Percentiles rank a stretch among this genome's conserved stretches.
Evolutionary conservation across 2,329 filamentous ascomycete species (phyloP).

Genomic region (Hymenoscyphus scutula): DNA sequence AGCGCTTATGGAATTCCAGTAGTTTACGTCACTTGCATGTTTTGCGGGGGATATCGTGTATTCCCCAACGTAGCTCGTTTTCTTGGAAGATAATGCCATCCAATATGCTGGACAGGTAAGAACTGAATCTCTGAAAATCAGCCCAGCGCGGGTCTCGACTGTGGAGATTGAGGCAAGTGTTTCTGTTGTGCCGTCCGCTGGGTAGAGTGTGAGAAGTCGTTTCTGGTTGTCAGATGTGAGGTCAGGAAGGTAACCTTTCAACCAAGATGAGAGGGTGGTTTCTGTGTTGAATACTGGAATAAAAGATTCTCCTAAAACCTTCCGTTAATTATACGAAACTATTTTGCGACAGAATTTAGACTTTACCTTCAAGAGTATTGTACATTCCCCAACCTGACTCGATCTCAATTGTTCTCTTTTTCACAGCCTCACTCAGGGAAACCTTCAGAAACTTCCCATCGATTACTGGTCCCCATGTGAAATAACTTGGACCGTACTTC

Average conservation of each 20-base stretch:
- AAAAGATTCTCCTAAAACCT: slow-evolving; percentile 49
- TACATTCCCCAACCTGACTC: slow-evolving; percentile 54
- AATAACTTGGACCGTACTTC: slow-evolving; percentile 54
- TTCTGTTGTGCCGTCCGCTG: slow-evolving; percentile 43
- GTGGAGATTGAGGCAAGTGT: slow-evolving; percentile 47
- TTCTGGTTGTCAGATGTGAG: slow-evolving; percentile 43
- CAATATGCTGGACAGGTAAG: slow-evolving; percentile 60
- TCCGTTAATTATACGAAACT: not conserved
- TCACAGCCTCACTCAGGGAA: slow-evolving; percentile 45
- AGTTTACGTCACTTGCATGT: slow-evolving; percentile 55
- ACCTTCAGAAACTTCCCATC: slow-evolving; percentile 52
- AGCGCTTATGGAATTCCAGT: slow-evolving; percentile 56
- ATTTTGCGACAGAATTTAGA: not conserved
- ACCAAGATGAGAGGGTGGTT: slow-evolving; percentile 45
- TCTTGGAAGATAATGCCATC: slow-evolving; percentile 44
- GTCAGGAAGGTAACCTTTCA: slow-evolving; percentile 51
- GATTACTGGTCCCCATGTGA: slow-evolving; percentile 60
- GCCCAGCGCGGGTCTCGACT: slow-evolving; percentile 50
- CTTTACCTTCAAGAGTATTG: slow-evolving; percentile 52
- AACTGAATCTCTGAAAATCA: slow-evolving; percentile 57
- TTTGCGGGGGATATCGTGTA: slow-evolving; percentile 59
- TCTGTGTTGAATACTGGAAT: slow-evolving; percentile 43
- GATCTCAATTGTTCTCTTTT: slow-evolving; percentile 42
- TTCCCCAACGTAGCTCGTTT: slow-evolving; percentile 53
- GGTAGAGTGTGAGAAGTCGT: slow-evolving; percentile 47